Evolutionary conservation across 768 basidiomycete genomes (phyloP), one percentile per base, ranked within the genome.

Genomic region (Paxillus ammoniavirescens): DNA sequence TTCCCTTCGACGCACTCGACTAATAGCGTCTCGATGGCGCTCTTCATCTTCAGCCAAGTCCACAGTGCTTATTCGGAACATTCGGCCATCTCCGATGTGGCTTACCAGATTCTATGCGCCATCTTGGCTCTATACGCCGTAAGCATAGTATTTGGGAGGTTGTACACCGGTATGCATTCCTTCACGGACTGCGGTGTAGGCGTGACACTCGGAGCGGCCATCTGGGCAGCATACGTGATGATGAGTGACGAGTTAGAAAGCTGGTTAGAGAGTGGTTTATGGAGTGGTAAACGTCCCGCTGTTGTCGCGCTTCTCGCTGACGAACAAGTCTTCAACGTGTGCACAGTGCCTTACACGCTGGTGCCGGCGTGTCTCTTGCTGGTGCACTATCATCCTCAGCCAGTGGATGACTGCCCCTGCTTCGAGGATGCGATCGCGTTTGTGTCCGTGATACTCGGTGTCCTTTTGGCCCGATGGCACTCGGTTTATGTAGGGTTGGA

Each of bases 371-470:
- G 81, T 52, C 72, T 93, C 13, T 73, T 90, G 5, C 72, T 89
- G 17, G 86, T 95, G n/a, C 87, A 93, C 64, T 84, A 90, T 56
- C 93, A 95, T 64, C 93, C 95, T 0, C 89, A 95, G 60, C 96
- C 96, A 0, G 90, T 96, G 8, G 95, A 98, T 53, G 93, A 96
- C 62, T 98, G 96, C 60, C 96, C 96, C 2, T 98, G 96, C 71
- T 99, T 97, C 70, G 96, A 97, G 65, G 96, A 98, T 64, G 92
- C 95, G 3, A 95, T 98, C 47, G 93, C 96, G 0, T 88, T 94
- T 58, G 73, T 89, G n/a, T 86, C 90, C 23, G 93, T 93, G 40
- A 77, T 91, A 15, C 75, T 89, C 35, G 96, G 96, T n/a, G 74
- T 77, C 17, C 72, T 82, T 21, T 65, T 93, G 0, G 83, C 82